Conservation (phyloP, 306 rosid species). For the Malus domestica region DNA sequence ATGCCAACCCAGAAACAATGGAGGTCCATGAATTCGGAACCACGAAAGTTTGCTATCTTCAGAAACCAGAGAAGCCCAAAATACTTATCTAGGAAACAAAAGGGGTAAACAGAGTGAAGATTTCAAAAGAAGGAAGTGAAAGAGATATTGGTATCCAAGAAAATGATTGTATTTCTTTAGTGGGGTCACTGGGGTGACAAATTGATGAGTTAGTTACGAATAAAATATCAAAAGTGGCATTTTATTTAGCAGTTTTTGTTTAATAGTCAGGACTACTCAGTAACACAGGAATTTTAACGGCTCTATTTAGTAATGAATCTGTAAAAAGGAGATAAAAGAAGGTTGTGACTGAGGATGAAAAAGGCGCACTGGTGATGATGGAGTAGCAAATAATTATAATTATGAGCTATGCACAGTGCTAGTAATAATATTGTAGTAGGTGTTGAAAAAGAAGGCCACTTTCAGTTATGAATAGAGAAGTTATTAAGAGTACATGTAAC, state of each 20-base stretch:
- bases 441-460: conserved; percentile 10
- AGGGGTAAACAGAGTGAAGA: conserved; percentile 5
- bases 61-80: conserved; percentile 21
- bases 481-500: background rate
- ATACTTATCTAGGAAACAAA: conserved; percentile 1
- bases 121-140: conserved; percentile 25
- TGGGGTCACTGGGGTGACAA: conserved; percentile 30
- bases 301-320: conserved; percentile 1
- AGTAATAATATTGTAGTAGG: background rate
- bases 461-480: background rate
- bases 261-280: too few species aligned
- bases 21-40: conserved; percentile 32
- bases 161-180: conserved; percentile 17
- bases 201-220: conserved; percentile 5
- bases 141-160: conserved; percentile 18
- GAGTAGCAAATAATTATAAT: conserved; percentile 16
- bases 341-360: conserved; percentile 11
- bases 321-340: conserved; percentile 13
- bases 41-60: background rate
- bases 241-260: too few species aligned
- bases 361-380: conserved; percentile 20
- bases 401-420: background rate
- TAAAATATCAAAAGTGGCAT: too few species aligned
- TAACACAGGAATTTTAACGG: fast-evolving
- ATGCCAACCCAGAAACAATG: conserved; percentile 31